phyloP scores from a whole-genome alignment of 352 stramenopile genomes.

The Pythium scleroteichum region DNA sequence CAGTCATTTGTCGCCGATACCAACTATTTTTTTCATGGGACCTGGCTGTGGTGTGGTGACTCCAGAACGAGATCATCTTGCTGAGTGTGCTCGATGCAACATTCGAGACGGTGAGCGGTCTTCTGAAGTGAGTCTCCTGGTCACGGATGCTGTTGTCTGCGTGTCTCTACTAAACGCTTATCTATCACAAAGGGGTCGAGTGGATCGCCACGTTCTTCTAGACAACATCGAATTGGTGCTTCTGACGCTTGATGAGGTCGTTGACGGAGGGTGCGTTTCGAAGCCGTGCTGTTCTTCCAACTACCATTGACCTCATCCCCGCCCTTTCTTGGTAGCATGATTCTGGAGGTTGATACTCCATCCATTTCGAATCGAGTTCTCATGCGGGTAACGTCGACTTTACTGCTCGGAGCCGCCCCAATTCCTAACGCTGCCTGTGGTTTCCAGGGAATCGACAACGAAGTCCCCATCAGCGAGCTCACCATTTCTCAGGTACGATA shows the following conservation, averaged over 20 bases:
- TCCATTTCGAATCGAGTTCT: constrained; percentile 90
- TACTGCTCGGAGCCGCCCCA: background rate
- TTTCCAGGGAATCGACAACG: constrained; percentile 81
- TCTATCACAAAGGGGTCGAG: constrained; percentile 49
- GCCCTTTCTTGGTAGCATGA: constrained; percentile 61
- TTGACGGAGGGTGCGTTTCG: constrained; percentile 77
- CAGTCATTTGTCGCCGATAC: background rate
- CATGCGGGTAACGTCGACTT: constrained; percentile 76
- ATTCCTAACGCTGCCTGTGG: background rate
- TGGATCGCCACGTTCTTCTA: constrained; percentile 87
- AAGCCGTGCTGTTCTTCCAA: background rate
- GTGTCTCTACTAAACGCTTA: background rate
- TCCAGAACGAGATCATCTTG: constrained; percentile 89
- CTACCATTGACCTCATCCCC: background rate
- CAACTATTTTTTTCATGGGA: background rate
- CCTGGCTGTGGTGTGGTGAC: background rate
- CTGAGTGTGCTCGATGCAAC: constrained; percentile 82
- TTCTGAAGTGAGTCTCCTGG: constrained; percentile 75
- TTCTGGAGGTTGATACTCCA: constrained; percentile 86
- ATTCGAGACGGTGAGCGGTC: constrained; percentile 82
- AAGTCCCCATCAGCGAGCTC: constrained; percentile 85
- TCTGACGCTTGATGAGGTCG: constrained; percentile 89
- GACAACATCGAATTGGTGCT: constrained; percentile 92
- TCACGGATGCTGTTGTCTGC: background rate
- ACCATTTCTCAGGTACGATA: constrained; percentile 78